Percentiles rank a stretch among this genome's conserved stretches.
Conservation (phyloP, 1,284 basidiomycete species). For the Melampsora larici-populina region DNA sequence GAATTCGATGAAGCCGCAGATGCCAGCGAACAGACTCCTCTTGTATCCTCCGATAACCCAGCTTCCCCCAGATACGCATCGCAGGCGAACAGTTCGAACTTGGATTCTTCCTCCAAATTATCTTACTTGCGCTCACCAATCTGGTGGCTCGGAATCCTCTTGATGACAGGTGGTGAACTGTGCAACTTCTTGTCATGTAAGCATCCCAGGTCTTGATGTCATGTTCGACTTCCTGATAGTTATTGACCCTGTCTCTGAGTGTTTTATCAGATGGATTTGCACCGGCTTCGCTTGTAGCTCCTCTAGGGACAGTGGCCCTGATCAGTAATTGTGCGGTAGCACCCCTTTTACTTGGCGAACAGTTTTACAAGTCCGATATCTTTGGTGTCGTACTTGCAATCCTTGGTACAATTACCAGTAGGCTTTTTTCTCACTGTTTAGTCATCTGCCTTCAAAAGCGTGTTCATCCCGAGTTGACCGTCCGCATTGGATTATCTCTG, state of each 20-base stretch:
- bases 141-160: slow-evolving; percentile 85
- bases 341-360: slow-evolving; percentile 66
- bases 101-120: not conserved
- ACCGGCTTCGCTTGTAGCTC: slow-evolving; percentile 90
- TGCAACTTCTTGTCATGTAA: slow-evolving; percentile 80
- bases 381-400: slow-evolving; percentile 61
- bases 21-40: slow-evolving; percentile 2
- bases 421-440: slow-evolving; percentile 59
- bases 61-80: not conserved
- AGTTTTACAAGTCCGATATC: slow-evolving; percentile 65
- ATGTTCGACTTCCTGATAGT: not conserved
- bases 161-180: slow-evolving; percentile 87
- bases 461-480: not conserved
- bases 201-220: not conserved
- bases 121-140: slow-evolving; percentile 61
- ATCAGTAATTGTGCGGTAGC: slow-evolving; percentile 94
- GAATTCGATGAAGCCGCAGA: not conserved
- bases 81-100: not conserved
- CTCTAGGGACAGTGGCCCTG: slow-evolving; percentile 69
- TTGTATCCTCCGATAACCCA: not conserved
- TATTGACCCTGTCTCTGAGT: not conserved
- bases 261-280: slow-evolving; percentile 63
- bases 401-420: slow-evolving; percentile 50
- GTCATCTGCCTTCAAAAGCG: slow-evolving; percentile 53
- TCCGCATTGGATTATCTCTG: not conserved